phyloP scores from a whole-genome alignment of 371 early-diverging fungal species.

The Mucor indicus region DNA sequence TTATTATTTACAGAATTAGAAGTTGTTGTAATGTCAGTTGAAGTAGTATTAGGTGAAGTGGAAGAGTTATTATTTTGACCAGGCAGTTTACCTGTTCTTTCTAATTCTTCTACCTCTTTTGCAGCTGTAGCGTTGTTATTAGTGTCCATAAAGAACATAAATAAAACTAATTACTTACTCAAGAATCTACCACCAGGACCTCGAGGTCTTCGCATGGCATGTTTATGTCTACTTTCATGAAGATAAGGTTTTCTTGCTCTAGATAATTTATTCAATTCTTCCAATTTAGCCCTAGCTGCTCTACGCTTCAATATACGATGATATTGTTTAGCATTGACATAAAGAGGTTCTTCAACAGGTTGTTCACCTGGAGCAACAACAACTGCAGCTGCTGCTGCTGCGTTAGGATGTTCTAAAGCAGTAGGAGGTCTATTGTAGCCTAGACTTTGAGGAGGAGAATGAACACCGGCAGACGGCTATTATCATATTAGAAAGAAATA shows the following conservation, averaged over 20 bases:
- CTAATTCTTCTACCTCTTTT: conserved; percentile 53
- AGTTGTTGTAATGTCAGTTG: too few species aligned
- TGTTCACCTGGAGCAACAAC: not conserved
- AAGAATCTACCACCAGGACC: conserved; percentile 88
- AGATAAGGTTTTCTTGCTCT: conserved; percentile 74
- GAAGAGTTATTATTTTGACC: conserved; percentile 13
- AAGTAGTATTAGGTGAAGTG: too few species aligned
- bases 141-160: too few species aligned
- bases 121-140: too few species aligned
- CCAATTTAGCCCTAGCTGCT: conserved; percentile 69
- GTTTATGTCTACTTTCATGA: conserved; percentile 94
- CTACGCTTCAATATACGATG: conserved; percentile 87
- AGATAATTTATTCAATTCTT: conserved; percentile 53
- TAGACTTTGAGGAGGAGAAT: conserved; percentile 4
- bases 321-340: conserved; percentile 86
- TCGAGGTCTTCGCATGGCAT: conserved; percentile 92
- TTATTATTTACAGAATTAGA: too few species aligned
- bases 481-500: not conserved
- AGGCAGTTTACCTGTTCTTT: conserved; percentile 28
- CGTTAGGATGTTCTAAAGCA: conserved; percentile 6
- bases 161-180: conserved; percentile 22
- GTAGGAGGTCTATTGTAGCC: conserved; percentile 4
- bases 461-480: conserved; percentile 2
- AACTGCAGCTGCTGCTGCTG: not conserved
- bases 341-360: conserved; percentile 14